These are phyloP conservation scores for Spergularia marina DNA, from an alignment of 148 eudicot genomes.

Conservation along the genomic window DNA sequence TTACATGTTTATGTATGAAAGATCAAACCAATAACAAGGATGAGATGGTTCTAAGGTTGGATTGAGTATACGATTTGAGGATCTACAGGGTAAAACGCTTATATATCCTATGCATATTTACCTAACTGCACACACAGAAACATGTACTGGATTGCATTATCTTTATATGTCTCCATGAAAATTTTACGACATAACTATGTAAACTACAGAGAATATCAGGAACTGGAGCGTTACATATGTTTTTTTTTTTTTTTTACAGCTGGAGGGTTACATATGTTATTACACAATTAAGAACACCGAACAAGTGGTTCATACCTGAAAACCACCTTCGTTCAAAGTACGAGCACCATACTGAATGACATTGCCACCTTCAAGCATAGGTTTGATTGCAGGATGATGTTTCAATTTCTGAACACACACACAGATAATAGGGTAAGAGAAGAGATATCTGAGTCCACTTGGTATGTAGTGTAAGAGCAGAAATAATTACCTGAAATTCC, in stretches of 20 bases:
- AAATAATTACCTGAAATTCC: slow-evolving; percentile 74
- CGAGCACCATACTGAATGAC: slow-evolving; percentile 97
- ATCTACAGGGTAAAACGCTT: no score
- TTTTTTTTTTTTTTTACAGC: no score
- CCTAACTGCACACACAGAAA: background rate
- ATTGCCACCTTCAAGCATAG: slow-evolving; percentile 87
- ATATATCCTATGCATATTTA: no score
- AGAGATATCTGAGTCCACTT: background rate
- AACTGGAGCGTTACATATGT: background rate
- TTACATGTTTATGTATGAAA: background rate
- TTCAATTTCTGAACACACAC: slow-evolving; percentile 62
- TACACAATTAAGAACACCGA: background rate
- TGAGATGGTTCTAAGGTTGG: no score
- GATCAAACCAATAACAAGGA: background rate
- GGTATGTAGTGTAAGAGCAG: background rate
- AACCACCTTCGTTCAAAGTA: slow-evolving; percentile 93
- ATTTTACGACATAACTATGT: background rate
- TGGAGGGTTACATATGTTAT: background rate
- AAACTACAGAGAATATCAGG: background rate
- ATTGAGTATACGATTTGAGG: no score
- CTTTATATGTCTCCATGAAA: background rate
- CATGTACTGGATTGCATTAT: background rate
- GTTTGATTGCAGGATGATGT: slow-evolving; percentile 74
- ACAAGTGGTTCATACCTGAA: slow-evolving; percentile 57
- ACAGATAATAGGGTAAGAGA: slow-evolving; percentile 1